Evolutionary conservation across 768 basidiomycete genomes (phyloP).

Genomic region (Ramaria sp.): DNA sequence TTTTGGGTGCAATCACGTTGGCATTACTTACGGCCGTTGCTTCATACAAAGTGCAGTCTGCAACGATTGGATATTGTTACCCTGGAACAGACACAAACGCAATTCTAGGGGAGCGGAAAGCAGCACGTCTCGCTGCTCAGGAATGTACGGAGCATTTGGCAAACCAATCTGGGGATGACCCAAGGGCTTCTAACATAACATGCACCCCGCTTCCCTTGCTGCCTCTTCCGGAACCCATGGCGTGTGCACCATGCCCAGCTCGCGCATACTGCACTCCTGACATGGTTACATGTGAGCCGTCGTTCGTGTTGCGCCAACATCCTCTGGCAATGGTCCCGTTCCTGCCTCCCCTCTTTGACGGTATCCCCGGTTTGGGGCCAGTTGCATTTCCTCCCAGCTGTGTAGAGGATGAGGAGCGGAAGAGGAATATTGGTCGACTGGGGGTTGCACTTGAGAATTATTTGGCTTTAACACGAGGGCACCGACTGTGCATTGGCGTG

Average conservation of each 20-base stretch:
- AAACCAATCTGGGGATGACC: background rate
- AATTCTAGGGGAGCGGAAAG: conserved; percentile 38
- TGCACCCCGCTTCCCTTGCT: conserved; percentile 48
- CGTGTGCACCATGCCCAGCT: conserved; percentile 65
- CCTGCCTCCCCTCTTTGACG: conserved; percentile 43
- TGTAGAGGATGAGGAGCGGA: conserved; percentile 66
- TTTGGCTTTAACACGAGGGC: conserved; percentile 55
- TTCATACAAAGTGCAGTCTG: conserved; percentile 58
- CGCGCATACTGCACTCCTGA: conserved; percentile 52
- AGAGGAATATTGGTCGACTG: conserved; percentile 59
- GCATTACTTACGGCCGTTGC: conserved; percentile 22
- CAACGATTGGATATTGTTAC: conserved; percentile 70
- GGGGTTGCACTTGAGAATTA: conserved; percentile 61
- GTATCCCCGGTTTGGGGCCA: conserved; percentile 67
- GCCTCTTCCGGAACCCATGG: conserved; percentile 45
- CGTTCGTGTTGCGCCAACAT: conserved; percentile 57
- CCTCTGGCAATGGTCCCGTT: conserved; percentile 19
- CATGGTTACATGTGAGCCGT: conserved; percentile 53
- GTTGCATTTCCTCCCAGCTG: conserved; percentile 70
- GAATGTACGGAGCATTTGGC: conserved; percentile 35
- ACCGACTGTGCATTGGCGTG: conserved; percentile 50
- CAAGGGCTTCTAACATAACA: conserved; percentile 18
- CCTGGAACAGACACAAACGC: conserved; percentile 49
- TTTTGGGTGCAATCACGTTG: conserved; percentile 35
- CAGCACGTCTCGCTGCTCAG: conserved; percentile 35